Percentiles rank a stretch among this genome's conserved stretches.
phyloP scores from a whole-genome alignment of 108 stramenopile genomes.

The Cylindrotheca fusiformis region DNA sequence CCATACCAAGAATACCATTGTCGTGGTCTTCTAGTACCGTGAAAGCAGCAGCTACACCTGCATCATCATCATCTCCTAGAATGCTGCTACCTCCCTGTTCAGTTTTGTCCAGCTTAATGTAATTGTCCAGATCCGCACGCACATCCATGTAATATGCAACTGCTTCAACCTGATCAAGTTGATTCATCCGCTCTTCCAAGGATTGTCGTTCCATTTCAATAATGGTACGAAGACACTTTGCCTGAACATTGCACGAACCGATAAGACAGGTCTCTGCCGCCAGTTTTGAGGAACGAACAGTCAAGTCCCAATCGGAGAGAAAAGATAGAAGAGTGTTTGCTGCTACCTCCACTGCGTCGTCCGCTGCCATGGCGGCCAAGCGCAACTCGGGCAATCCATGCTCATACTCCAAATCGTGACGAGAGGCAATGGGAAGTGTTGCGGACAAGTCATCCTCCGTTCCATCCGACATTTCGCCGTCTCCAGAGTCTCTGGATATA shows the following conservation, averaged over 20 bases:
- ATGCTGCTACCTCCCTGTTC: constrained; percentile 42
- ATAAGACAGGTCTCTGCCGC: constrained; percentile 69
- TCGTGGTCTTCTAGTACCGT: constrained; percentile 59
- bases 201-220: constrained; percentile 53
- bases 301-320: constrained; percentile 55
- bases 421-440: constrained; percentile 20
- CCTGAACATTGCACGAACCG: constrained; percentile 59
- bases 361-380: constrained; percentile 51
- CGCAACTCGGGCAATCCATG: constrained; percentile 49
- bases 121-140: constrained; percentile 62
- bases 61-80: constrained; percentile 75
- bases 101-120: constrained; percentile 53
- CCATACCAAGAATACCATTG: constrained; percentile 29
- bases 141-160: constrained; percentile 55
- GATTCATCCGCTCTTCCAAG: constrained; percentile 48
- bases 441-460: not conserved
- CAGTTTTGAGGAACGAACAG: constrained; percentile 54
- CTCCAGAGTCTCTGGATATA: not conserved
- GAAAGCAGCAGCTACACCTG: constrained; percentile 71
- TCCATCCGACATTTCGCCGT: not conserved
- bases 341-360: constrained; percentile 59
- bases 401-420: constrained; percentile 63
- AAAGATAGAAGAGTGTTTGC: constrained; percentile 52
- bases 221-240: constrained; percentile 40
- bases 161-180: constrained; percentile 52